Evolutionary conservation across 2,329 filamentous ascomycete genomes (phyloP).

Genomic region (Ustilaginoidea virens): DNA sequence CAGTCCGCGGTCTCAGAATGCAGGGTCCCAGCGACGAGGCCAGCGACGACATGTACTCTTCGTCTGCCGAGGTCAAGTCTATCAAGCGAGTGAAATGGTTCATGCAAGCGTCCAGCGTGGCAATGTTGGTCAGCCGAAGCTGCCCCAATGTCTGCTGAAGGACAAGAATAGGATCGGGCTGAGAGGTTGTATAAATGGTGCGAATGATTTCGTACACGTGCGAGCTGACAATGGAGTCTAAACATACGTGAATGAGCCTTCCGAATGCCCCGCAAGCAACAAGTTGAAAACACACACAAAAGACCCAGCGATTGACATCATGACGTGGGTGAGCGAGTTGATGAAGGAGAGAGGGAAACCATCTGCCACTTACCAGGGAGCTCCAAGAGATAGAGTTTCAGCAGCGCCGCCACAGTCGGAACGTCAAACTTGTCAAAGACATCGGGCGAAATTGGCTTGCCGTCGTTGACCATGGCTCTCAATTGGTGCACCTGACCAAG

Average conservation of each 20-base stretch:
- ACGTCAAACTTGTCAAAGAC: constrained; percentile 80
- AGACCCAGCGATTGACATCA: too few species aligned
- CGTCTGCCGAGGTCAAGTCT: constrained; percentile 90
- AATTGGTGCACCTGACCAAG: constrained; percentile 73
- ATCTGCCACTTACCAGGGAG: constrained; percentile 62
- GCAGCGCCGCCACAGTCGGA: constrained; percentile 77
- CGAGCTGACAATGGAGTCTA: constrained; percentile 94
- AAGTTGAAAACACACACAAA: not conserved
- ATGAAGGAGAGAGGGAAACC: too few species aligned
- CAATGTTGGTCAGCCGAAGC: constrained; percentile 90
- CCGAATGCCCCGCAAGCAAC: not conserved
- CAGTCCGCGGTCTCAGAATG: constrained; percentile 70
- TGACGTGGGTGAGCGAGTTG: too few species aligned
- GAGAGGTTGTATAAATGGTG: constrained; percentile 80
- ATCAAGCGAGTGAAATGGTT: constrained; percentile 96
- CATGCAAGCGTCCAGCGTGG: constrained; percentile 94
- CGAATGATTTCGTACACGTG: constrained; percentile 98
- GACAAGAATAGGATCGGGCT: constrained; percentile 67
- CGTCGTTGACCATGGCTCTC: constrained; percentile 70
- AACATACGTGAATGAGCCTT: too few species aligned
- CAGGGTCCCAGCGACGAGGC: constrained; percentile 67
- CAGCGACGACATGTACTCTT: constrained; percentile 63
- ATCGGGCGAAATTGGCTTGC: constrained; percentile 62
- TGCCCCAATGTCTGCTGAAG: constrained; percentile 93
- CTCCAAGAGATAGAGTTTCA: constrained; percentile 91